Base-by-base conservation (phyloP, 495 filamentous ascomycete species). In the Aspergillus cristatus region DNA sequence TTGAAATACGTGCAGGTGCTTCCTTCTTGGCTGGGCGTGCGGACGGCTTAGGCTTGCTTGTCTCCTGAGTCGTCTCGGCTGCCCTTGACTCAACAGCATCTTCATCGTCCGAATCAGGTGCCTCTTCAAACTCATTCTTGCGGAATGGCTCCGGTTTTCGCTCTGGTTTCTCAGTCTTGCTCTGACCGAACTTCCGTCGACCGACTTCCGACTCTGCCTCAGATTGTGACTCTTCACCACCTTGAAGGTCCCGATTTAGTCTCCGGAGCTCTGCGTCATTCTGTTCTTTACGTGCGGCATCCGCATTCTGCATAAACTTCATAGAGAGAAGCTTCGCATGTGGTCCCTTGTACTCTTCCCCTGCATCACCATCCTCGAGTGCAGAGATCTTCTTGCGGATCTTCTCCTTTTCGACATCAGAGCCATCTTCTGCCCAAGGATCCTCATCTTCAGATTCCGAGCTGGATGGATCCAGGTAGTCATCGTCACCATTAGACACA, bases 271-370 rank as follows among this genome's bases (percentile, higher is more conserved):
- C 75, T 28, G 82, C 81, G 49, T 94, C 85, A 38, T 96, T 97
- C 42, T 78, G 68, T 37, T 77, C 76, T 52, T 79, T 88, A 45
- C 74, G 74, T 28, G 75, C 66, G 8, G 79, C 83, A 44, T 96
- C 87, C 10, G 86, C 88, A 29, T 79, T 85, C 45, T 79, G 76
- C 91, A 98, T 98, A 52, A 97, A 98, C 48, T 82, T 81, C 83
- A 94, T 82, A 18, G 71, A 70, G 47, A 76, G 68, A 7, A 94
- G 63, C 40, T 70, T 72, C 14, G 71, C 64, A 45, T 67, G 56
- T 13, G 54, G 58, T 3, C 62, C 66, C 32, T 68, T 65, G 14
- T 42, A 36, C 0, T 56, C 55, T 11, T 54, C 55, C 4, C 60
- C 61, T 7, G 30, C 43, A 2, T 54, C 58, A 11, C 55, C 50